These are phyloP conservation scores for Pseudozyma pruni DNA, from an alignment of 1,284 basidiomycete genomes.

Conservation along the genomic window DNA sequence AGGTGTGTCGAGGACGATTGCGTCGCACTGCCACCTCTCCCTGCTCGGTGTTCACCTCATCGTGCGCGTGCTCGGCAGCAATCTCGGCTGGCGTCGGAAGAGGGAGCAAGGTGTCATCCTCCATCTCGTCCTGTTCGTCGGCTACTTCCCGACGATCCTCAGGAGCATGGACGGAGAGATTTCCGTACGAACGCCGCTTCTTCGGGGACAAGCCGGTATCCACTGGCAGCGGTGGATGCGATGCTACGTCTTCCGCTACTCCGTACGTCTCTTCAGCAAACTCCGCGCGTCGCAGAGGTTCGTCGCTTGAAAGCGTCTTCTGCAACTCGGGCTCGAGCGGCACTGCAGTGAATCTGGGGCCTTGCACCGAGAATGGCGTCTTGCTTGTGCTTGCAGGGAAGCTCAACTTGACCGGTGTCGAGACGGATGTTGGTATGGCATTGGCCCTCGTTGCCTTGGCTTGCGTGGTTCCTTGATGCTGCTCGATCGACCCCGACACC, in stretches of 20 bases:
- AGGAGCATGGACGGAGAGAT: constrained; percentile 34
- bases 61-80: background rate
- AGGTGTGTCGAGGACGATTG: constrained; percentile 30
- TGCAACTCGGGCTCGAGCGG: constrained; percentile 24
- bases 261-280: constrained; percentile 11
- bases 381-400: constrained; percentile 7
- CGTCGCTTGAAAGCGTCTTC: constrained; percentile 7
- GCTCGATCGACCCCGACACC: constrained; percentile 19
- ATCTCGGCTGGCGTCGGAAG: constrained; percentile 2
- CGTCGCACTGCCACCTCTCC: constrained; percentile 13
- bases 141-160: background rate
- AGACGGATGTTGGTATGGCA: background rate
- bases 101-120: constrained; percentile 26
- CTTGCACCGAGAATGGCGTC: constrained; percentile 24
- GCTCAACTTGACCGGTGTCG: constrained; percentile 17
- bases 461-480: background rate
- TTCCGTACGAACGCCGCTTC: constrained; percentile 46
- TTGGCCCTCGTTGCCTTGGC: background rate
- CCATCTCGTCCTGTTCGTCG: constrained; percentile 3
- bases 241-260: constrained; percentile 1
- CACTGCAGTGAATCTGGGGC: constrained; percentile 21
- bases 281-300: background rate
- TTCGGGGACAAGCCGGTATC: constrained; percentile 30
- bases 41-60: background rate
- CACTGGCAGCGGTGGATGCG: constrained; percentile 23